phyloP scores from a whole-genome alignment of 2,329 filamentous ascomycete genomes.

The Penicillium sp. region DNA sequence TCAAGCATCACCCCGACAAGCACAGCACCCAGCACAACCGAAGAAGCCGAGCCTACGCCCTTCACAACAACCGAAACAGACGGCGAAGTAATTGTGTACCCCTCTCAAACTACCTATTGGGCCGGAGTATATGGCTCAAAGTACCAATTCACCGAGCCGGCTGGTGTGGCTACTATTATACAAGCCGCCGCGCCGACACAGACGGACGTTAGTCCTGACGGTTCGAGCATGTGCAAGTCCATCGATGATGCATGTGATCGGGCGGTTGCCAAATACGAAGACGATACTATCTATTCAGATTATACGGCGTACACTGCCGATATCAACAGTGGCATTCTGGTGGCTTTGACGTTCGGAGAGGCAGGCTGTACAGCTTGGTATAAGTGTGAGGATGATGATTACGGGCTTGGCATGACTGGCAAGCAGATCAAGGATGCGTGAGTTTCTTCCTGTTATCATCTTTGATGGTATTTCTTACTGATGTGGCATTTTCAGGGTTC shows the following conservation, averaged over 20 bases:
- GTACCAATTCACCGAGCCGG: too few species aligned
- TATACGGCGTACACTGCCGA: background rate
- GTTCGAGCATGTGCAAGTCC: constrained; percentile 1
- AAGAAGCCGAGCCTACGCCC: too few species aligned
- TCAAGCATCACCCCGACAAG: too few species aligned
- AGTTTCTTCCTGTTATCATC: background rate
- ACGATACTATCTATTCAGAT: background rate
- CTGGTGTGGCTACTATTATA: too few species aligned
- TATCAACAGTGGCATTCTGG: background rate
- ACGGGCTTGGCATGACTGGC: background rate
- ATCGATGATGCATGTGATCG: background rate
- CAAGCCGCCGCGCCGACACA: too few species aligned
- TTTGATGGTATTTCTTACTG: background rate
- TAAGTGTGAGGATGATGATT: background rate
- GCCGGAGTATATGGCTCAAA: too few species aligned
- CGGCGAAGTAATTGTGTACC: too few species aligned
- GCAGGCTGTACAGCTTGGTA: background rate
- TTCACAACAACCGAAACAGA: too few species aligned
- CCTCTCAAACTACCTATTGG: too few species aligned
- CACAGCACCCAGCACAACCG: too few species aligned
- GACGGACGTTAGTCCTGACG: too few species aligned
- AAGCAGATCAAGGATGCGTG: constrained; percentile 1
- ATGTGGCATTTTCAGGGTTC: background rate
- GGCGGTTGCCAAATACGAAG: background rate
- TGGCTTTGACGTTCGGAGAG: background rate